These are phyloP conservation scores for Melastoma candidum DNA, from an alignment of 441 rosid genomes.

Conservation along the genomic window DNA sequence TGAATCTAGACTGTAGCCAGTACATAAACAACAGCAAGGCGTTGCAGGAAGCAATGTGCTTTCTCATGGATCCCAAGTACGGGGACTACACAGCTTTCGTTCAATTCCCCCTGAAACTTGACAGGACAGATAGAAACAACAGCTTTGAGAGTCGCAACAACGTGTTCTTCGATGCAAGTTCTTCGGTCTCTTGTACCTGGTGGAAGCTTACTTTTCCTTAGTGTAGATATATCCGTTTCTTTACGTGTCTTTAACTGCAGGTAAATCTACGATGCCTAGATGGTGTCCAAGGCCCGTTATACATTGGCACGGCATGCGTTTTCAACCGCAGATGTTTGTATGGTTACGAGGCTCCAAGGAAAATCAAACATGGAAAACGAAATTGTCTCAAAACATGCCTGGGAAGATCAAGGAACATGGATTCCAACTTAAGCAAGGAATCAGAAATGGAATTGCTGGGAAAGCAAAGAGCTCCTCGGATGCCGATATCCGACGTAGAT, in stretches of 20 bases:
- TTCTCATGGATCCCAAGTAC: conserved; percentile 14
- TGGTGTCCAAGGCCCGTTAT: conserved; percentile 16
- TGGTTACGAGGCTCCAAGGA: conserved; percentile 13
- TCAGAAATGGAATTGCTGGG: neutral
- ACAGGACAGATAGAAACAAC: conserved; percentile 5
- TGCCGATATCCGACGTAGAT: neutral
- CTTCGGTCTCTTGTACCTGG: neutral
- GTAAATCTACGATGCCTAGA: conserved; percentile 13
- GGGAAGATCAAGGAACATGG: conserved; percentile 1
- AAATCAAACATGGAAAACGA: neutral
- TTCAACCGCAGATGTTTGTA: conserved; percentile 13
- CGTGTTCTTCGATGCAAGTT: conserved; percentile 14
- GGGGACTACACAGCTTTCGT: conserved; percentile 10
- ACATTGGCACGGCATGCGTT: conserved; percentile 11
- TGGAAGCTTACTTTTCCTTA: neutral
- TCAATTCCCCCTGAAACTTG: conserved; percentile 13
- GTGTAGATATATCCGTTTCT: neutral
- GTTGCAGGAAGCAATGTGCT: conserved; percentile 21
- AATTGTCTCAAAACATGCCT: conserved; percentile 4
- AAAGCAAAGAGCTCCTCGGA: neutral
- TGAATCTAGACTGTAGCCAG: conserved; percentile 11
- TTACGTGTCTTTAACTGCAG: conserved; percentile 6
- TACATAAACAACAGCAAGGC: conserved; percentile 18
- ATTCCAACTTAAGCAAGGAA: neutral
- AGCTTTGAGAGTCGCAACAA: conserved; percentile 11